Evolutionary conservation across 345 rosid species (phyloP), one percentile per base, ranked within the genome.

Genomic region (Mercurialis annua): DNA sequence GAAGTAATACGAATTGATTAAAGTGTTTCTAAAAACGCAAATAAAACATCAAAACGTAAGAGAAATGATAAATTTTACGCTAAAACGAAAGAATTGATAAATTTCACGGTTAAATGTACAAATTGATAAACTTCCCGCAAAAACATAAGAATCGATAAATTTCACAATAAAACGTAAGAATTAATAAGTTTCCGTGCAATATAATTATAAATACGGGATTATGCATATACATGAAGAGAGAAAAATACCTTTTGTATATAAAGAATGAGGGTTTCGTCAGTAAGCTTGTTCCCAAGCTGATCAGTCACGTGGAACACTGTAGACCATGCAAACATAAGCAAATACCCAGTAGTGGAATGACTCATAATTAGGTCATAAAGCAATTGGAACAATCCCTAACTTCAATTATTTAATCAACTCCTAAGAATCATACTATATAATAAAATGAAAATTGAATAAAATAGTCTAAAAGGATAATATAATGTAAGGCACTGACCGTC

Each of bases 291-390:
- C 54, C 90, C 89, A 15, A 82, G 83, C 69, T 87, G 88, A 70
- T 89, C 90, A 23, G 87, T 89, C 79, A 89, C 92, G 82, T 87
- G 90, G 83, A 87, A 89, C 70, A 89, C 92, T 89, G 80, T 34
- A 56, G 2, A 16, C 59, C 72, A 72, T 43, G 46, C 31, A 71
- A 62, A 23, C 4, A 27, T 44, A 34, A 30, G 27, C 29, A 64
- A 70, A n/a, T n/a, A 65, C 17, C 73, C 67, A 17, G 44, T 40
- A 44, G 66, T 62, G 66, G 40, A 44, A 10, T 50, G 67, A 52
- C 58, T 70, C 74, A 58, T 63, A 46, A 16, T 27, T 62, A n/a
- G 38, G 38, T 46, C 54, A 62, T 26, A 71, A 62, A 68, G 66
- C 12, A 6, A 1, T 16, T 17, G 18, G 12, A 34, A 6, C 27